Base-by-base conservation (phyloP, 2,329 filamentous ascomycete genomes). In the Drechslerella stenobrocha region DNA sequence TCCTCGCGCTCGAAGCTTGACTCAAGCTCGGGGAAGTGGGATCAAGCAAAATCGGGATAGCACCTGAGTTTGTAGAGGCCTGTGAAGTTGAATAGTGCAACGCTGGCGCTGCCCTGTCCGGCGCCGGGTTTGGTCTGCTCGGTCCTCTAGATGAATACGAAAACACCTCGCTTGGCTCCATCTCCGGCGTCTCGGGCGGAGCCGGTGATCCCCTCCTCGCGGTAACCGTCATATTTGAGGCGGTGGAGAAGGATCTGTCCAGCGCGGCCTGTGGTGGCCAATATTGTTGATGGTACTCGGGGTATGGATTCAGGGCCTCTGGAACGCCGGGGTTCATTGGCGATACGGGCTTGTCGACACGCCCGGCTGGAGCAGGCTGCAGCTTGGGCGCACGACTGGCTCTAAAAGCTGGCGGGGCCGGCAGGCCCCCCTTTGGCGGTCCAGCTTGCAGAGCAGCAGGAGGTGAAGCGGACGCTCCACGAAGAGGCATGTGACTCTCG, bases 131-230 rank as follows among this genome's bases (percentile, higher is more conserved):
- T 9, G 35, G 35, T 52, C 56, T 87, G 1, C 90, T 91, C 1
- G 90, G 89, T 70, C 96, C 96, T 32, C 91, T 91, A 72, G 96
- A 96, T 58, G 89, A 89, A 37, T 88, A 89, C 55, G 85, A 84
- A 1, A 87, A 84, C n/a, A 85, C 80, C 53, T 80, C 81, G 15
- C 84, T 85, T 0, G 87, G 88, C 37, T 87, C 88, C 26, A 87
- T 67, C 82, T 69, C 92, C 82, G 28, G 93, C 90, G 93, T 97
- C 76, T 97, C 92, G 6, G 93, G 93, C 0, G 93, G 93, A 2
- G 93, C 92, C 3, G 93, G 93, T 24, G 92, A 97, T 42, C 93
- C 93, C 72, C 93, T 84, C 74, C 88, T 91, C 18, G 93, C 93
- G 71, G 89, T 85, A 1, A 92, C 96, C 0, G 93, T 98, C 1